Evolutionary conservation across 345 rosid genomes (phyloP).

Genomic region (Syzygium oleosum): DNA sequence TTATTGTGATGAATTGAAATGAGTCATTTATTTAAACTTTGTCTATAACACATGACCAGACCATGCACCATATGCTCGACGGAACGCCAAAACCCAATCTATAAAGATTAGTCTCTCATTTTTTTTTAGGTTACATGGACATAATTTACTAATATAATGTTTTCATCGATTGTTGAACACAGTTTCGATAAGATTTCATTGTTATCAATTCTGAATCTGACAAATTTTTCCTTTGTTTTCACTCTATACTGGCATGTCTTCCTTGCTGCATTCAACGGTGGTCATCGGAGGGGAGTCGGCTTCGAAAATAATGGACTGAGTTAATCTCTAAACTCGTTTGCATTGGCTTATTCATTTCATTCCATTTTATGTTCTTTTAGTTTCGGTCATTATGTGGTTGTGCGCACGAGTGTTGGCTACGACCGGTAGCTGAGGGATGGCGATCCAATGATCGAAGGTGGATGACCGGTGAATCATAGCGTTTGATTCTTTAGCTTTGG

Average conservation of each 20-base stretch:
- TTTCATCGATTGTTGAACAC: background rate
- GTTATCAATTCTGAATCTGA: background rate
- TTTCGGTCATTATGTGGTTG: background rate
- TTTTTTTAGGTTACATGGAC: background rate
- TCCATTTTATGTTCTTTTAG: background rate
- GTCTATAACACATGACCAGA: background rate
- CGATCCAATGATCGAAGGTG: background rate
- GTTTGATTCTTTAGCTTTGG: background rate
- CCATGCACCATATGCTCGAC: background rate
- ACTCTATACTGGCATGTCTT: background rate
- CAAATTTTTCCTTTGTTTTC: background rate
- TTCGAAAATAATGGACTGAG: fast-evolving
- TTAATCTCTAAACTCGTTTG: background rate
- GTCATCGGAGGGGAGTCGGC: fast-evolving
- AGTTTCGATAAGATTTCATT: background rate
- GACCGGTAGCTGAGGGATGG: fast-evolving
- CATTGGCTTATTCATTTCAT: background rate
- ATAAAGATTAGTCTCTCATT: background rate
- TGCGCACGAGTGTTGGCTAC: fast-evolving
- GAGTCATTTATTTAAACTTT: background rate
- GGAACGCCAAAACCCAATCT: background rate
- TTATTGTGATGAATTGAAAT: background rate
- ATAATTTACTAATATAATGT: background rate
- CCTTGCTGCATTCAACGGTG: background rate
- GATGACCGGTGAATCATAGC: background rate